Evolutionary conservation across 768 basidiomycete species (phyloP), one percentile per base, ranked within the genome.

Genomic region (Sporobolomyces pararoseus): DNA sequence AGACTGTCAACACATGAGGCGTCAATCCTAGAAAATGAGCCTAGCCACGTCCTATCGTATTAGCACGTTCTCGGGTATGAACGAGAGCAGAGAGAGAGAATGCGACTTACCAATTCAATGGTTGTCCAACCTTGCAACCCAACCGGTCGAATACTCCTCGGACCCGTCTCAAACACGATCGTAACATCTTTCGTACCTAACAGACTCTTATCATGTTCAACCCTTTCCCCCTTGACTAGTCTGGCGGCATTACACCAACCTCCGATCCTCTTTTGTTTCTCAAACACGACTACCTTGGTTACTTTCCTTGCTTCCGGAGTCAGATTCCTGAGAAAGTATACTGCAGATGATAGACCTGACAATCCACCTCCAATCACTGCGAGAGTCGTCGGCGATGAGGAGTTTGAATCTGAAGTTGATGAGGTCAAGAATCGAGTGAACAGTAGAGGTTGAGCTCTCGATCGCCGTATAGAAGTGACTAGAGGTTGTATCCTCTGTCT

Each of bases 121-220:
- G 92, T 83, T 5, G 87, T 80, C 65, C 84, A 84, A 9, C 89
- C 81, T 27, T 78, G 77, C n/a, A 75, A 35, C 34, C 80, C 85
- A 59, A 86, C 86, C 0, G 94, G 91, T 44, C 93, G 80, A 35
- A 99, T 81, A 21, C 90, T 94, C 47, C 94, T 82, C 31, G 95
- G 93, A 1, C 95, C 95, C 29, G 85, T 83, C 81, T 99, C 95
- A 7, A 97, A 81, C 5, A 90, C 77, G 14, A 92, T 83, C 6
- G 75, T 63, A 6, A 70, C 73, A 47, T 34, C 51, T 10, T 77
- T 78, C 47, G 61, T 60, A 7, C 69, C 70, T 19, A 78, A 73
- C 47, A 67, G 39, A 65, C 68, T 78, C 21, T 76, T 73, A 57
- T 21, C 77, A 75, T 23, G 75, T 64, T 12, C 53, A 14, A 68